Evolutionary conservation across 192 early-diverging fungal genomes (phyloP).

Genomic region (Rhizoclosmatium sp.): DNA sequence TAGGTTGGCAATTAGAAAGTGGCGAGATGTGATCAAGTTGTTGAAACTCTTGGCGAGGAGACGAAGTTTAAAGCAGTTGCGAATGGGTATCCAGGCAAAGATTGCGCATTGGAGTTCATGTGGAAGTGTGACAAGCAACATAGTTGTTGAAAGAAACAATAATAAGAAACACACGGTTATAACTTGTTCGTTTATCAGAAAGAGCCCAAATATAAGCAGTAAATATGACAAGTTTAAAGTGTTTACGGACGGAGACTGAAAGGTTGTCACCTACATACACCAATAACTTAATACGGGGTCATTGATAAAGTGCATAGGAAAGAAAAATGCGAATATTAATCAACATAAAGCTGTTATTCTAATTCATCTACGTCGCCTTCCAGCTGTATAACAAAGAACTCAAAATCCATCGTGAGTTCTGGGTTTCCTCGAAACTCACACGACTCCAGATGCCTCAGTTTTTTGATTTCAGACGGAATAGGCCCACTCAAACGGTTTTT

Average conservation of each 20-base stretch:
- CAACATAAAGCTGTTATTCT: background rate
- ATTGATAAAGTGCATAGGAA: too few species aligned
- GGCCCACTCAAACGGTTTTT: background rate
- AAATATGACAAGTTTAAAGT: constrained; percentile 29
- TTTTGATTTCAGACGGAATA: background rate
- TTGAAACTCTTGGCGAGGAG: background rate
- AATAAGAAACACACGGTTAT: too few species aligned
- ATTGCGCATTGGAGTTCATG: background rate
- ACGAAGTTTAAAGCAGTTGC: background rate
- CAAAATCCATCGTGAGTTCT: background rate
- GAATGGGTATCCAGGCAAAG: background rate
- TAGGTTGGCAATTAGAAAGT: background rate
- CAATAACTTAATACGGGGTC: too few species aligned
- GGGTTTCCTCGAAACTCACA: background rate
- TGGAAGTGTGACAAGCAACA: background rate
- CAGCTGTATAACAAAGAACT: background rate
- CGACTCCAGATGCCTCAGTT: background rate
- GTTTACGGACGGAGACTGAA: background rate
- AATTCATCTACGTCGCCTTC: background rate
- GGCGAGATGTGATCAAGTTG: background rate
- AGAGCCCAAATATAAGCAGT: too few species aligned
- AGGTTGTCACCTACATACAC: too few species aligned
- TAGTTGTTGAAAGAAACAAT: background rate
- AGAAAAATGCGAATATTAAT: background rate
- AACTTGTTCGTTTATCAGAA: too few species aligned